Evolutionary conservation across 495 filamentous ascomycete species (phyloP), one percentile per base, ranked within the genome.

Genomic region (Aspergillus taichungensis): DNA sequence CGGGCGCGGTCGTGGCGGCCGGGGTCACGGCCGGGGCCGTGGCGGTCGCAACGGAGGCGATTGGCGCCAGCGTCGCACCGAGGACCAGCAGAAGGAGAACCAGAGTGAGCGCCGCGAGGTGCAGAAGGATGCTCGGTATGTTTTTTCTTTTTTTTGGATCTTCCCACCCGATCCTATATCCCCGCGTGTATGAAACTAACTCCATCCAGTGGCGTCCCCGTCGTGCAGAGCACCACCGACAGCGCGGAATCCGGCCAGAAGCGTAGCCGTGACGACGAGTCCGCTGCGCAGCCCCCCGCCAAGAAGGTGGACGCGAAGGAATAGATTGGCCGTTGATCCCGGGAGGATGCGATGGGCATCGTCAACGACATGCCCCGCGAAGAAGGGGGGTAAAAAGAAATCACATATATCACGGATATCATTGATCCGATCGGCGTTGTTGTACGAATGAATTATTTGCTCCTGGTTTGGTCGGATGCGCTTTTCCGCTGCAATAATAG

Each of bases 61-160:
- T 66, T 85, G 81, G 80, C 79, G 82, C 55, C 74, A 78, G 57
- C 72, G 84, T 43, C 73, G 83, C 12, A 73, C 78, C 7, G 69
- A 85, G 18, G 82, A 85, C 52, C 76, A 78, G 52, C 76, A 78
- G 57, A 73, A 69, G 13, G 45, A 47, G 37, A 31, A 18, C 37
- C 43, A 55, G 38, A 38, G 51, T 11, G 40, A 48, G 24, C 41
- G 51, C 31, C 60, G 59, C 32, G 56, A 63, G 37, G 52, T 59
- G 27, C 53, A 71, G 53, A 74, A 66, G 55, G 71, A 74, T 45
- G 44, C 68, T 47, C 72, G 68, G 72, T 74, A 66, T 45, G 64
- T 54, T 34, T 13, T 8, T 12, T 29, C 18, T 28, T 2, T 13
- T 9, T 8, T 12, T 42, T 40, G 10, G 8, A 13, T 13, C 27